These are phyloP conservation scores for Phytophthora brassicae DNA, from an alignment of 352 stramenopile genomes.

Conservation along the genomic window DNA sequence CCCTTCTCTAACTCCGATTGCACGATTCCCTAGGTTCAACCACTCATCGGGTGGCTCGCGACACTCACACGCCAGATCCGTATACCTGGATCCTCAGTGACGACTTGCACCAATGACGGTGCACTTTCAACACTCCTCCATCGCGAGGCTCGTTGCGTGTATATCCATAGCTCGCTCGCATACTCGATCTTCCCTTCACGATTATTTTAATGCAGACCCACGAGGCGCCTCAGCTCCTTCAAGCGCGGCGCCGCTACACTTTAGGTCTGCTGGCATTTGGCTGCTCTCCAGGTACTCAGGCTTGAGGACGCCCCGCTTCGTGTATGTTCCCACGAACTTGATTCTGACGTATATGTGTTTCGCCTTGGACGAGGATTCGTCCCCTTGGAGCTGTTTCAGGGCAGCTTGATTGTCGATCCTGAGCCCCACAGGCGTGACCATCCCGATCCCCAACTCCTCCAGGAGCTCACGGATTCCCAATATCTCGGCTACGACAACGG, in stretches of 20 bases:
- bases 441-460: not conserved
- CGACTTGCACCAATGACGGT: too few relatives aligned
- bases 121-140: too few relatives aligned
- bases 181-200: too few relatives aligned
- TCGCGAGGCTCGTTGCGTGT: too few relatives aligned
- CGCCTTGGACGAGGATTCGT: not conserved
- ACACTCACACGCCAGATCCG: too few relatives aligned
- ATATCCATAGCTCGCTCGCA: too few relatives aligned
- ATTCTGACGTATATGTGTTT: constrained; percentile 19
- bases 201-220: not conserved
- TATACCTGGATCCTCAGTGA: too few relatives aligned
- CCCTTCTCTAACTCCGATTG: too few relatives aligned
- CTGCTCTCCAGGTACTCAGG: not conserved
- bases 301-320: not conserved
- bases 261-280: constrained; percentile 18
- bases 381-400: constrained; percentile 11
- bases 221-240: not conserved
- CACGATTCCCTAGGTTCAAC: too few relatives aligned
- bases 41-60: too few relatives aligned
- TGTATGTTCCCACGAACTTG: constrained; percentile 19
- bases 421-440: not conserved
- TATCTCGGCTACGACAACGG: not conserved
- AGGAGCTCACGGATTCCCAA: not conserved
- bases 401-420: constrained; percentile 17
- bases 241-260: constrained; percentile 5